Evolutionary conservation across 192 early-diverging fungal genomes (phyloP).

Genomic region (Backusella australiensis): DNA sequence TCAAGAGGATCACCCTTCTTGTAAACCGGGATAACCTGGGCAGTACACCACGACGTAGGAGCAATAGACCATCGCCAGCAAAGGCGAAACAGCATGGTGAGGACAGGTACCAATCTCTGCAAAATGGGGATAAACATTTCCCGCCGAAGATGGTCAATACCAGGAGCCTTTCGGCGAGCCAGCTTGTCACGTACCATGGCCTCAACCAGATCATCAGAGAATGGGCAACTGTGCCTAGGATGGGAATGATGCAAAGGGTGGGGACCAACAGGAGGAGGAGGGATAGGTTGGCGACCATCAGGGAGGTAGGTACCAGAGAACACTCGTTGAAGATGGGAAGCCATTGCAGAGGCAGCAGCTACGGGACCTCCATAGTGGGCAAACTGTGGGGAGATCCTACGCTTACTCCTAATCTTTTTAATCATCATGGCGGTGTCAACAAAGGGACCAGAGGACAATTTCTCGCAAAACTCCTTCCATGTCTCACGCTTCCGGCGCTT

Average conservation of each 20-base stretch:
- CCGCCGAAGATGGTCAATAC: no score
- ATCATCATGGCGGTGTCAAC: background rate
- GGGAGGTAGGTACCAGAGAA: background rate
- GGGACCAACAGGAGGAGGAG: background rate
- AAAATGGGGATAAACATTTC: no score
- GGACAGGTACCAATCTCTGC: no score
- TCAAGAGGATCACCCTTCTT: background rate
- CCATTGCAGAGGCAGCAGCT: background rate
- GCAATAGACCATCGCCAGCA: slow-evolving; percentile 4
- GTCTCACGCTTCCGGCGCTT: background rate
- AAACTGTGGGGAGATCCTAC: background rate
- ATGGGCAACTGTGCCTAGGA: background rate
- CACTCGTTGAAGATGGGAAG: background rate
- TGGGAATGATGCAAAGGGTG: background rate
- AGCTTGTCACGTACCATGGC: background rate
- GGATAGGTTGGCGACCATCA: background rate
- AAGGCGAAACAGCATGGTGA: background rate
- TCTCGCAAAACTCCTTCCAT: background rate
- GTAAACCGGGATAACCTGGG: slow-evolving; percentile 13
- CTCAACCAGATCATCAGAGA: background rate
- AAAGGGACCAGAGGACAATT: background rate
- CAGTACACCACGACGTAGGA: background rate
- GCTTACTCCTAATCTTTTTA: background rate
- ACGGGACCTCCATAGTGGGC: background rate
- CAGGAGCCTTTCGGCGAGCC: no score